Conservation (phyloP, 2,329 filamentous ascomycete genomes). For the Sporothrix mexicana region DNA sequence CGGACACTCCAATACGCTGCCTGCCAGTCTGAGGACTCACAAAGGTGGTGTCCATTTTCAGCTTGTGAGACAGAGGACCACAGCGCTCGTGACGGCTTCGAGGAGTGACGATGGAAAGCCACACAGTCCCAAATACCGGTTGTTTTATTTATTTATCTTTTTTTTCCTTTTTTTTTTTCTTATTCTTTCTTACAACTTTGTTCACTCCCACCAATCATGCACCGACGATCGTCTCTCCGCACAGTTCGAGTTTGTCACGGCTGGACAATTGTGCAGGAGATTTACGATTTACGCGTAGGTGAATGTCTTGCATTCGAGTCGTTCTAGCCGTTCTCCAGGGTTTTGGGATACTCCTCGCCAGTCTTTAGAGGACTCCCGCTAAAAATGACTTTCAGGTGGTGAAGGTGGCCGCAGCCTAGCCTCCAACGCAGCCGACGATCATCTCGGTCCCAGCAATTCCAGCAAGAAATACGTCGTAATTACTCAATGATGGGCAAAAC, state of each 20-base stretch:
- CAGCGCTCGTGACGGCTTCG: neutral
- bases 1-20: constrained; percentile 9
- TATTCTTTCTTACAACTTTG: neutral
- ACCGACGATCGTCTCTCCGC: no score
- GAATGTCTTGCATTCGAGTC: neutral
- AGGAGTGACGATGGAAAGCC: constrained; percentile 11
- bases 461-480: no score
- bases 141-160: no score
- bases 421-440: no score
- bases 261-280: no score
- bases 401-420: neutral
- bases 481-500: neutral
- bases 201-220: constrained; percentile 5
- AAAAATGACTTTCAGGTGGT: neutral
- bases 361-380: neutral
- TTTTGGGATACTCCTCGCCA: neutral
- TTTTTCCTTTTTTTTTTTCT: no score
- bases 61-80: neutral
- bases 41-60: neutral
- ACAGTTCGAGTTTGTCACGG: no score
- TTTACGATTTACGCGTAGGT: no score
- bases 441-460: neutral
- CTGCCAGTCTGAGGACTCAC: neutral
- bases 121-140: neutral
- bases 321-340: no score